These are phyloP conservation scores for Oenanthe javanica DNA, from an alignment of 140 eudicot genomes.

Conservation along the genomic window DNA sequence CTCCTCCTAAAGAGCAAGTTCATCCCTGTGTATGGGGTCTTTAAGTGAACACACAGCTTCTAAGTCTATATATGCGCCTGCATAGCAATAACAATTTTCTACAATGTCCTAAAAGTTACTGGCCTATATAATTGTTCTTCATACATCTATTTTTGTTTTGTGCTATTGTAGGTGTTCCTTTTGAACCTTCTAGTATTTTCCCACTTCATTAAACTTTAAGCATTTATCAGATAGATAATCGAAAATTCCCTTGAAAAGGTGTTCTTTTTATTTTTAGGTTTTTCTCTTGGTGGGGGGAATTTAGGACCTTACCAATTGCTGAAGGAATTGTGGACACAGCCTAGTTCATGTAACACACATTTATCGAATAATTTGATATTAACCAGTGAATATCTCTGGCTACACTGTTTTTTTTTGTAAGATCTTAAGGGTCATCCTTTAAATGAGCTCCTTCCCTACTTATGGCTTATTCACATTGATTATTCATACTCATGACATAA, in stretches of 20 bases:
- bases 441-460: neutral
- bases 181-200: neutral
- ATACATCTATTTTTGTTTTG: neutral
- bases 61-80: neutral
- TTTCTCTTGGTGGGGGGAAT: neutral
- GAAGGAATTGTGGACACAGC: neutral
- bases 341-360: neutral
- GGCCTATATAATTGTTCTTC: neutral
- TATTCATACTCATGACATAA: neutral
- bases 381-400: neutral
- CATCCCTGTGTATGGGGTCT: neutral
- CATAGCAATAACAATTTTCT: too few species aligned
- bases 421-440: neutral
- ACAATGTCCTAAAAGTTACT: neutral
- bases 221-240: neutral
- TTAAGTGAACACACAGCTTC: neutral
- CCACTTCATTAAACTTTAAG: neutral
- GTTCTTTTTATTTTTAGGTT: neutral
- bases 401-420: neutral
- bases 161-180: neutral
- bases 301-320: neutral
- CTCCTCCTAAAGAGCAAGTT: neutral
- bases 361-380: neutral
- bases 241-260: neutral
- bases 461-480: neutral